A percentile compares a stretch with the other conserved stretches of the same genome.
Evolutionary conservation across 768 basidiomycete genomes (phyloP).

Genomic region (Trametes maxima): DNA sequence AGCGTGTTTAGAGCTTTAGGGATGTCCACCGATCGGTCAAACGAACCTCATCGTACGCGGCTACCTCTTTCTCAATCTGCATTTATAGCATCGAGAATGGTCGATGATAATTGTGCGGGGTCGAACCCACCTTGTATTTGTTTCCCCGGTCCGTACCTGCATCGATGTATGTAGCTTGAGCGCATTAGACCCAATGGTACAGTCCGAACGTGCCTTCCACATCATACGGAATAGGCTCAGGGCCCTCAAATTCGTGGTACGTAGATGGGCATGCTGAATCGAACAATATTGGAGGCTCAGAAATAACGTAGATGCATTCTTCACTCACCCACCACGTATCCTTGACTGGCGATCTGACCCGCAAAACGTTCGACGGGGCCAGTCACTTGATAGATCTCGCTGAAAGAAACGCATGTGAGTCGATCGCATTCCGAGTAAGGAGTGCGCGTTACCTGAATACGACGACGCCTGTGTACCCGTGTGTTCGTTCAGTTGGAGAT

Average conservation of each 20-base stretch:
- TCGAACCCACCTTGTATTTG: conserved; percentile 69
- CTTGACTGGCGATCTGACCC: conserved; percentile 85
- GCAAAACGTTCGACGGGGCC: conserved; percentile 95
- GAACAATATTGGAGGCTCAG: neutral
- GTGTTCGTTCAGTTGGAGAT: no score
- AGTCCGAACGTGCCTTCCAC: conserved; percentile 56
- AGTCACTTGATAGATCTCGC: conserved; percentile 97
- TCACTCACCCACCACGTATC: conserved; percentile 74
- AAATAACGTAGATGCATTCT: neutral
- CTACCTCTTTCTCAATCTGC: conserved; percentile 87
- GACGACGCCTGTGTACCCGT: conserved; percentile 61
- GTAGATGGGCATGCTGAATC: conserved; percentile 73
- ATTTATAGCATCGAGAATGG: neutral
- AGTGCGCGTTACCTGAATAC: conserved; percentile 67
- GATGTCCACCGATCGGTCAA: neutral
- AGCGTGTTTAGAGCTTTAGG: neutral
- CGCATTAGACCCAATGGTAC: neutral
- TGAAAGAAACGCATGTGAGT: conserved; percentile 33
- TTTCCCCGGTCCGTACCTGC: conserved; percentile 90
- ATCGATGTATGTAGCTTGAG: neutral
- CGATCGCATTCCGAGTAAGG: neutral
- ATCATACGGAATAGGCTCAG: conserved; percentile 89
- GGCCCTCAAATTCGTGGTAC: conserved; percentile 92
- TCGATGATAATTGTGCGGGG: neutral
- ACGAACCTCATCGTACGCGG: conserved; percentile 83